These are phyloP conservation scores for Acorus gramineus DNA, from an alignment of 106 monocot genomes.

Conservation along the genomic window DNA sequence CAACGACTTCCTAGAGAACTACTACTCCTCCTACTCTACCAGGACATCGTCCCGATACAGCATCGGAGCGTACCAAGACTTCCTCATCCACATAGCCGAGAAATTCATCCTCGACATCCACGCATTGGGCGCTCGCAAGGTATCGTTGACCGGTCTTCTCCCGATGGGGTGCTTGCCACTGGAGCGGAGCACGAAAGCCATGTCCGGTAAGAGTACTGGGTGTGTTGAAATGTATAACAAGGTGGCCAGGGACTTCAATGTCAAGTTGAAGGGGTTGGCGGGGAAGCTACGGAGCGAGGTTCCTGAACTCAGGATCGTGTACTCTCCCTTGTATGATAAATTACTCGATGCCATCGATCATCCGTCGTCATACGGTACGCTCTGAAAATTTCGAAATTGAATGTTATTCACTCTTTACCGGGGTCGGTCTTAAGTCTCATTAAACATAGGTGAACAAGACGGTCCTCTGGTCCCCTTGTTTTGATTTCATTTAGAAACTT, in stretches of 20 bases:
- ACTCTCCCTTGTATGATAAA: conserved; percentile 15
- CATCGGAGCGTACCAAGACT: conserved; percentile 35
- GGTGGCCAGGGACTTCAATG: conserved; percentile 48
- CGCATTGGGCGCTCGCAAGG: conserved; percentile 54
- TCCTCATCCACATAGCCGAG: conserved; percentile 37
- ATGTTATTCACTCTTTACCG: too few species aligned
- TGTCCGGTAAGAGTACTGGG: background rate
- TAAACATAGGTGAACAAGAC: too few species aligned
- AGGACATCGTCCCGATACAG: conserved; percentile 30
- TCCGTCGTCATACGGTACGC: conserved; percentile 33
- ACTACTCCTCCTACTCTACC: conserved; percentile 21
- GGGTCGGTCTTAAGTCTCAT: too few species aligned
- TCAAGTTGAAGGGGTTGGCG: conserved; percentile 30
- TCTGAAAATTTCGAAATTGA: too few species aligned
- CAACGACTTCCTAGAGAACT: conserved; percentile 72
- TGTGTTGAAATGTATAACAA: conserved; percentile 60
- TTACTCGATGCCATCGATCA: conserved; percentile 17
- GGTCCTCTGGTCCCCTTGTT: too few species aligned
- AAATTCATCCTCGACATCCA: conserved; percentile 49
- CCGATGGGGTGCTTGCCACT: conserved; percentile 82
- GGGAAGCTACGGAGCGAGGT: conserved; percentile 4
- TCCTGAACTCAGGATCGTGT: conserved; percentile 33
- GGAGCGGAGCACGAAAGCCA: conserved; percentile 47
- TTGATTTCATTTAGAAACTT: too few species aligned
- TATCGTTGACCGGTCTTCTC: conserved; percentile 41